phyloP scores from a whole-genome alignment of 805 yeast genomes.

The Saccharomycopsis sp. region DNA sequence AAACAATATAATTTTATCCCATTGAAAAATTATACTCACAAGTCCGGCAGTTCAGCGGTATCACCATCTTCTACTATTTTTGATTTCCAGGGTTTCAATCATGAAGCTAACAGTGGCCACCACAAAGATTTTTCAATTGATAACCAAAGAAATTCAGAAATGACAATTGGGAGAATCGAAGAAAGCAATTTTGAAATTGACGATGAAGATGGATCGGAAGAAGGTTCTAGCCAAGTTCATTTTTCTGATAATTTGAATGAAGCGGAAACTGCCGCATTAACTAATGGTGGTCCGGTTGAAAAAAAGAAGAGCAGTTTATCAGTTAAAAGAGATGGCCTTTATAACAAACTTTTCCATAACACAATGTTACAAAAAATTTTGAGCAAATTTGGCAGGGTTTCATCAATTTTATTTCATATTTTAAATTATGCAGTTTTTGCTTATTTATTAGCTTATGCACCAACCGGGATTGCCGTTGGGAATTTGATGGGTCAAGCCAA shows the following conservation, averaged over 20 bases:
- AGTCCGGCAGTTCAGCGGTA: slow-evolving; percentile 16
- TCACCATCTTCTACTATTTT: slow-evolving; percentile 22
- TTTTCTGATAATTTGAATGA: slow-evolving; percentile 12
- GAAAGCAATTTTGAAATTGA: too few species aligned
- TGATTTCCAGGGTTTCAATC: slow-evolving; percentile 14
- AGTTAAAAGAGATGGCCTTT: slow-evolving; percentile 29
- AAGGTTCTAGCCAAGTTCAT: slow-evolving; percentile 3
- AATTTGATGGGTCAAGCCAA: slow-evolving; percentile 60
- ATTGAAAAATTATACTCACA: slow-evolving; percentile 25
- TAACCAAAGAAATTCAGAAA: slow-evolving; percentile 11
- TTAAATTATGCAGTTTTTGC: slow-evolving; percentile 62
- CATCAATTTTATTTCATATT: slow-evolving; percentile 37
- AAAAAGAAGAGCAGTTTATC: slow-evolving; percentile 14
- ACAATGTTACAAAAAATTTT: slow-evolving; percentile 23
- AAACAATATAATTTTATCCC: slow-evolving; percentile 24
- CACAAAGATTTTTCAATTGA: not conserved
- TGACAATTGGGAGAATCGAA: slow-evolving; percentile 9
- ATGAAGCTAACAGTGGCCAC: slow-evolving; percentile 16
- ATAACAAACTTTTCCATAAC: slow-evolving; percentile 32
- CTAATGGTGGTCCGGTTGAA: not conserved
- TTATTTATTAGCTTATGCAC: slow-evolving; percentile 49
- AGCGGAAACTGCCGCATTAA: slow-evolving; percentile 14
- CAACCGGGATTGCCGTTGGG: slow-evolving; percentile 57
- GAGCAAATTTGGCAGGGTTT: slow-evolving; percentile 21
- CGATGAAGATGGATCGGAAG: slow-evolving; percentile 22